Evolutionary conservation across 306 rosid genomes (phyloP), one percentile per base, ranked within the genome.

Genomic region (Calophaca sinica): DNA sequence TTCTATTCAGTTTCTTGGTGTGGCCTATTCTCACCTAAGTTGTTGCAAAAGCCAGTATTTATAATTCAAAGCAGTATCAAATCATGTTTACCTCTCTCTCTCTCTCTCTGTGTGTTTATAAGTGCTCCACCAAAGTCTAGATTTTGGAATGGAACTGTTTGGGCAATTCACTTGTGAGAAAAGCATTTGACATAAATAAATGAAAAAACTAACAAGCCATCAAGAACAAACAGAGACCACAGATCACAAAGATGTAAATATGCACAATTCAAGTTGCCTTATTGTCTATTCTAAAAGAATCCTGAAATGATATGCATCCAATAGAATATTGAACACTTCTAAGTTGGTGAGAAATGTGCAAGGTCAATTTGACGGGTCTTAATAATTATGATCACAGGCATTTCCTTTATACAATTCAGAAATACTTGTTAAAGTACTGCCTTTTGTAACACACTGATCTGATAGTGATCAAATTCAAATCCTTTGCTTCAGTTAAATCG

Each of bases 1-100:
- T 42, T 77, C 71, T 79, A 49, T 70, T 80, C 48, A 67, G 90
- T 84, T 75, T 36, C 79, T 75, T 86, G 83, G 85, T 74, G 88
- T 84, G 83, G 58, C 74, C 28, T 67, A 66, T 70, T 73, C 77
- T 74, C 57, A 64, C 74, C 33, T 57, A 81, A 80, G 78, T 81
- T 78, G 84, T 80, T 82, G 83, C 79, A 53, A 61, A 70, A 86
- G 76, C 50, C 14, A 74, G 75, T 81, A 80, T 77, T 64, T 82
- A 67, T 77, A 76, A 72, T 75, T 70, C 12, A 57, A 79, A 57
- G 72, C 79, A 75, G 62, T 49, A 49, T 49, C 80, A 59, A 32
- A 71, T 89, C 84, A 58, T 73, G 61, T 54, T 73, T 68, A 31
- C 49, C 6, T 72, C 41, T 73, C 61, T 45, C 39, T 28, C 41